A percentile compares a stretch with the other conserved stretches of the same genome.
Evolutionary conservation across 2,329 filamentous ascomycete genomes (phyloP).

Genomic region (Nannizziopsis arthrosporioides): DNA sequence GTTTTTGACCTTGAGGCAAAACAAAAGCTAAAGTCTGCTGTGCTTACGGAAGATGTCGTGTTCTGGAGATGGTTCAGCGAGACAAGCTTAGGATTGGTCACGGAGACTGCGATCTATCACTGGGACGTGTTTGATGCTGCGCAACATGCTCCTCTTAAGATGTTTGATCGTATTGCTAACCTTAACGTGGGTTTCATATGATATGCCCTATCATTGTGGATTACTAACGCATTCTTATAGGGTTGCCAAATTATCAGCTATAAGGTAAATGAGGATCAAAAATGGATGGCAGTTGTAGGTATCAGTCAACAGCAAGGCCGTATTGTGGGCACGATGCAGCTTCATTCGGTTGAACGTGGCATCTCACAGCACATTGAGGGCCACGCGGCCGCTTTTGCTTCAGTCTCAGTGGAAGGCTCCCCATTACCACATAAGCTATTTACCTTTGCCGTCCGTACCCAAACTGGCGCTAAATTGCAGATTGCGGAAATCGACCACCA

Average conservation of each 20-base stretch:
- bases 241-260: conserved; percentile 99
- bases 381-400: conserved; percentile 89
- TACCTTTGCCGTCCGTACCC: conserved; percentile 85
- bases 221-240: conserved; percentile 35
- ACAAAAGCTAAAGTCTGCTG: conserved; percentile 90
- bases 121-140: conserved; percentile 90
- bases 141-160: conserved; percentile 69
- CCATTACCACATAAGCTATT: conserved; percentile 89
- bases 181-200: conserved; percentile 54
- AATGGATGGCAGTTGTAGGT: conserved; percentile 96
- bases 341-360: conserved; percentile 89
- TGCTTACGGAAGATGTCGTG: conserved; percentile 92
- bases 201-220: not conserved
- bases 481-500: conserved; percentile 95
- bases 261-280: conserved; percentile 84
- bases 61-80: conserved; percentile 99
- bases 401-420: conserved; percentile 75
- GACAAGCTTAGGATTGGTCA: conserved; percentile 75
- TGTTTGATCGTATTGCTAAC: conserved; percentile 90
- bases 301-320: conserved; percentile 89
- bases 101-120: conserved; percentile 82
- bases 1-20: conserved; percentile 93
- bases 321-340: conserved; percentile 90
- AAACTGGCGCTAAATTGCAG: conserved; percentile 85
- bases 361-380: conserved; percentile 98